Percentiles rank a stretch among this genome's conserved stretches.
These are phyloP conservation scores for Ceratobasidium sp. DNA, from an alignment of 1,284 basidiomycete genomes.

Conservation along the genomic window DNA sequence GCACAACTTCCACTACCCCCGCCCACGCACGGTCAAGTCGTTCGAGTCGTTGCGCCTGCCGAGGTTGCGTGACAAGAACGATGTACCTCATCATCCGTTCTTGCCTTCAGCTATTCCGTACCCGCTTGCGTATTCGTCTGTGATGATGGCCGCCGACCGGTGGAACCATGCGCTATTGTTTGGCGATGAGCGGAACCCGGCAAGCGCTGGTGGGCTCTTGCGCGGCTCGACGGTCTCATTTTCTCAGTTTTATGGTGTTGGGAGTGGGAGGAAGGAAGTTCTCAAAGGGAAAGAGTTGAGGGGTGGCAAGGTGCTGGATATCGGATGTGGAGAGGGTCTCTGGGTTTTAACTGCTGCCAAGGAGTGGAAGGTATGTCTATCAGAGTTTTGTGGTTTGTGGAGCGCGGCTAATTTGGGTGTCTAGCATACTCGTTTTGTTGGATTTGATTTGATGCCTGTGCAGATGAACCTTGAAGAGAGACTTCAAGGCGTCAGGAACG, in stretches of 20 bases:
- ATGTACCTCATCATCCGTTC: slow-evolving; percentile 38
- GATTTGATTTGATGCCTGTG: slow-evolving; percentile 39
- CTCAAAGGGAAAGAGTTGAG: slow-evolving; percentile 37
- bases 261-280: slow-evolving; percentile 40
- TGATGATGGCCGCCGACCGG: slow-evolving; percentile 38
- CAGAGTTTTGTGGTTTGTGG: background rate
- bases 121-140: slow-evolving; percentile 28
- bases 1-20: slow-evolving; percentile 31
- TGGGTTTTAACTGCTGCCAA: slow-evolving; percentile 42
- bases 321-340: slow-evolving; percentile 41
- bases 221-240: slow-evolving; percentile 40
- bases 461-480: slow-evolving; percentile 42
- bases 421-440: slow-evolving; percentile 40
- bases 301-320: slow-evolving; percentile 33
- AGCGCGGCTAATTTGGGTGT: slow-evolving; percentile 16
- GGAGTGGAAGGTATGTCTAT: slow-evolving; percentile 36
- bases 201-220: slow-evolving; percentile 35
- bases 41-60: slow-evolving; percentile 23
- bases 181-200: slow-evolving; percentile 38
- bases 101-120: slow-evolving; percentile 14
- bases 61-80: slow-evolving; percentile 34
- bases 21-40: slow-evolving; percentile 16
- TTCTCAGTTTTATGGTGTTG: slow-evolving; percentile 43
- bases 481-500: slow-evolving; percentile 33
- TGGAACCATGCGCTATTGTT: slow-evolving; percentile 43